Percentiles rank a stretch among this genome's conserved stretches.
phyloP scores from a whole-genome alignment of 164 flowering plant genomes.

The Saururus chinensis region DNA sequence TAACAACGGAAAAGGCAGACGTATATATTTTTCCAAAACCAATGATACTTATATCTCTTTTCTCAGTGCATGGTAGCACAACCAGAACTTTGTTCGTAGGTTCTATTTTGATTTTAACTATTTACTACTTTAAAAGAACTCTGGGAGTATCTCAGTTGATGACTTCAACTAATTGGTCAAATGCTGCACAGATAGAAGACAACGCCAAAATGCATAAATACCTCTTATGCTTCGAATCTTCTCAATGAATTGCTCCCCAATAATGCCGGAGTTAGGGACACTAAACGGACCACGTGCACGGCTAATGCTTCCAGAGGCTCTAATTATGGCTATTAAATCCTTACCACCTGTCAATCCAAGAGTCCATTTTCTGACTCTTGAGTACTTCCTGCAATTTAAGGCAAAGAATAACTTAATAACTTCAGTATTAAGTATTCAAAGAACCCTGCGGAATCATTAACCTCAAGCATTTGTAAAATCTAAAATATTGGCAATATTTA shows the following conservation, averaged over 20 bases:
- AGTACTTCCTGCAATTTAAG: constrained; percentile 52
- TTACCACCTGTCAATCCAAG: constrained; percentile 71
- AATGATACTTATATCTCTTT: too few species aligned
- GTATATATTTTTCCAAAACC: too few species aligned
- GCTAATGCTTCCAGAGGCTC: constrained; percentile 91
- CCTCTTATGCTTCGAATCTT: constrained; percentile 53
- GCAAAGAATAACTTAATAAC: neutral
- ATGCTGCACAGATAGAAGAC: neutral
- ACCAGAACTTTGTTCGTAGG: too few species aligned
- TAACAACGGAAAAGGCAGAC: too few species aligned
- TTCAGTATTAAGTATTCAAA: too few species aligned
- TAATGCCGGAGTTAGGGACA: constrained; percentile 44
- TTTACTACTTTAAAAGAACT: too few species aligned
- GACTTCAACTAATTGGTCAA: neutral
- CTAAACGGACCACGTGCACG: constrained; percentile 65
- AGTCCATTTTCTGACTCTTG: constrained; percentile 76
- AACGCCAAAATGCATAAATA: constrained; percentile 6
- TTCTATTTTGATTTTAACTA: too few species aligned
- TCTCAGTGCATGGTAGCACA: too few species aligned
- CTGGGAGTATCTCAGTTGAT: neutral
- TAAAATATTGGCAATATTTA: too few species aligned
- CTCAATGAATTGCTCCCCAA: constrained; percentile 69
- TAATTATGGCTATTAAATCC: constrained; percentile 68
- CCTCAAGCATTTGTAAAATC: too few species aligned
- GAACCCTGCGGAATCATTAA: neutral